Percentiles rank a stretch among this genome's conserved stretches.
phyloP scores from a whole-genome alignment of 331 rosid genomes.

The Rosa hybrid region DNA sequence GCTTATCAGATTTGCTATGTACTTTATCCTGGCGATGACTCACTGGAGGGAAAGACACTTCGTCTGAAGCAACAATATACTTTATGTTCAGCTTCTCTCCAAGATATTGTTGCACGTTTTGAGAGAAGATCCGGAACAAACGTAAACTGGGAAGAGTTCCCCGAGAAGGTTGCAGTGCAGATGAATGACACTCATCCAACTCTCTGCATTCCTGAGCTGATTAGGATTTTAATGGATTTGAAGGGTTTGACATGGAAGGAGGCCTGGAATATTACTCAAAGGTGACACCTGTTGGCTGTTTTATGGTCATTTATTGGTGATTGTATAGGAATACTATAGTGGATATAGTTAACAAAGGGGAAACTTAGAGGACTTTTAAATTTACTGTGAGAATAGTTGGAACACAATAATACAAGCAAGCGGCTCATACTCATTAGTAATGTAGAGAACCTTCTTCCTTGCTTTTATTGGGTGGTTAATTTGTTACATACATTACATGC shows the following conservation, averaged over 20 bases:
- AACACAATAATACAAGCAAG: neutral
- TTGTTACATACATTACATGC: neutral
- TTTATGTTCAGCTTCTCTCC: constrained; percentile 96
- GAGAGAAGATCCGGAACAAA: constrained; percentile 78
- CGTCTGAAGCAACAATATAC: constrained; percentile 99
- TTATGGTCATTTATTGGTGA: constrained; percentile 6
- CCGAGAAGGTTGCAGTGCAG: constrained; percentile 95
- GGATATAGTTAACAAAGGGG: neutral
- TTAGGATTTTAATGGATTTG: constrained; percentile 83
- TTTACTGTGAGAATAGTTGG: neutral
- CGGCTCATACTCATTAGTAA: neutral
- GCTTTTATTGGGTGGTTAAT: neutral
- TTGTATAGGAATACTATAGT: neutral
- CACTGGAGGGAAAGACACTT: constrained; percentile 85
- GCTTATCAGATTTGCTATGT: constrained; percentile 73
- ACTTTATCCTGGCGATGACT: constrained; percentile 97
- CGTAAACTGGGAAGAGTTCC: constrained; percentile 82
- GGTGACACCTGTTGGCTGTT: constrained; percentile 42
- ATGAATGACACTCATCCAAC: constrained; percentile 99
- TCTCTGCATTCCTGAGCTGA: constrained; percentile 94
- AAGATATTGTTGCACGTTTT: constrained; percentile 87
- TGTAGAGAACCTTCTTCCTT: neutral
- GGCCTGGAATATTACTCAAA: constrained; percentile 93
- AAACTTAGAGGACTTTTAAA: neutral
- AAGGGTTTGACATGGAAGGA: constrained; percentile 89